Evolutionary conservation across 2,329 filamentous ascomycete genomes (phyloP), one percentile per base, ranked within the genome.

Genomic region (Truncatella angustata): DNA sequence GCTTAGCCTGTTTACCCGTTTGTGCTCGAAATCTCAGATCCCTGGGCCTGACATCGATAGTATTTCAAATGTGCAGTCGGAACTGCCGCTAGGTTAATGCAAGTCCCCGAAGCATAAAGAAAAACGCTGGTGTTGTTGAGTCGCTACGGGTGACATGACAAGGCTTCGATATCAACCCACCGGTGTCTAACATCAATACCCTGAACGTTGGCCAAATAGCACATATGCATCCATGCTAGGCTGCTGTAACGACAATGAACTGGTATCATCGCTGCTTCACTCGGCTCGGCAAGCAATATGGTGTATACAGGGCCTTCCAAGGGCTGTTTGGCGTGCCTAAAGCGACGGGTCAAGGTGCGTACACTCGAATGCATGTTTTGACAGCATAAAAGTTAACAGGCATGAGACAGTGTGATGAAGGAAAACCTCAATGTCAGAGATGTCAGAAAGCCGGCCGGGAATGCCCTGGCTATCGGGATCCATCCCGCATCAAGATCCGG

Each of bases 271-370:
- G 40, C 24, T n/a, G 14, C 21, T 44, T 28, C 28, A 23, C 23
- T 44, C 40, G 40, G 40, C 40, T 44, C 40, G 20, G 24, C 40
- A 26, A 24, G 40, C 21, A 46, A 46, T 24, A 46, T 46, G 43
- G 43, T 46, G 26, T 46, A 46, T 20, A 32, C 43, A 16, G 43
- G 43, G 20, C 43, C 43, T 20, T 46, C 43, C 43, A 46, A 46
- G 23, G 43, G 43, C 9, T 46, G 43, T 46, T 28, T 46, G n/a
- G 43, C 43, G 18, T 46, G 43, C 30, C 28, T 46, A 10, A 46
- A 46, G 43, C 43, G 43, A 9, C 43, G 43, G 7, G 43, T 46
- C 24, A 46, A 46, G 43, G 43, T 46, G 43, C 20, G 43, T 46
- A 40, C 16, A 20, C 37, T 40, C 37, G 21, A 18, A 40, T 21